Evolutionary conservation across 2,329 filamentous ascomycete genomes (phyloP), one percentile per base, ranked within the genome.

Genomic region (Epichloe coenophiala): DNA sequence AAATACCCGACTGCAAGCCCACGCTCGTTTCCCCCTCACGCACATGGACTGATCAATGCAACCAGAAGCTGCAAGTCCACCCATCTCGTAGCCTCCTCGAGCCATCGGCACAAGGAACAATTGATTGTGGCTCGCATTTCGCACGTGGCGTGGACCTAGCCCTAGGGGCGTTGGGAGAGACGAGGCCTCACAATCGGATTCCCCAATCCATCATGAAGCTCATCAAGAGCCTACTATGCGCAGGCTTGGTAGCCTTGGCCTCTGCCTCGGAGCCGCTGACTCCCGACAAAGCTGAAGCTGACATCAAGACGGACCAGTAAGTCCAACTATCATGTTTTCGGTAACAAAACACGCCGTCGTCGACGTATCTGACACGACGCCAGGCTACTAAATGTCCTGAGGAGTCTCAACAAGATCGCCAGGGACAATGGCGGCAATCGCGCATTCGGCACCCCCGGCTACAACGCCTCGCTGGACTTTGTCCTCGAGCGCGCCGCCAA

Each of bases 391-490:
- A 67, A 69, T 50, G 76, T 76, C 44, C 71, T 82, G n/a, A 67
- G 70, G 58, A 69, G 72, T 51, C 66, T 82, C 5, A 68, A 81
- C 59, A 63, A 70, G 42, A 81, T 81, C 49, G 78, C 71, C 12
- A 64, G 63, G 33, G 67, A 71, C 48, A 75, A 82, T 57, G 76
- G 75, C 39, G 78, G 77, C 15, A 81, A 80, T 61, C 71, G 78
- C 47, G 78, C 78, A 5, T 81, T 79, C 52, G 78, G 79, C 13
- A 65, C 75, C 9, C 75, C 77, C 1, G 79, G 79, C 13, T 82
- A 74, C 67, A 70, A 72, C 47, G 78, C 76, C 2, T 81, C 77
- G 0, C 63, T 76, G 17, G 75, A 82, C 56, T 81, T 75, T 58
- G 65, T 82, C 51, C 66, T 77, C 5, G 71, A 72, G 49, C 71